phyloP scores from a whole-genome alignment of 139 green algal genomes.

The Volvox reticuliferus region DNA sequence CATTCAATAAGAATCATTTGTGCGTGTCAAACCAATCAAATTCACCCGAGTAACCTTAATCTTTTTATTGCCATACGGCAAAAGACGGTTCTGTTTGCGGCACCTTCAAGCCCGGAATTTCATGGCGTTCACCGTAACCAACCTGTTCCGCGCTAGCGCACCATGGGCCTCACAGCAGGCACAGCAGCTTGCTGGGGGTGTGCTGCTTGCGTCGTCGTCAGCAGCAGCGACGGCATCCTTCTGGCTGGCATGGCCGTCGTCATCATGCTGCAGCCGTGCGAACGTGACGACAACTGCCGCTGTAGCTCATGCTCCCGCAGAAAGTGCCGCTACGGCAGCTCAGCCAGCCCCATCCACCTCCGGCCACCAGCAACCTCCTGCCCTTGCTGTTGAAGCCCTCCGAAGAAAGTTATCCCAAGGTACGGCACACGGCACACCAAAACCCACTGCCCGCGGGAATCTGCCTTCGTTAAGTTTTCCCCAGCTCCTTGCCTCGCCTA shows the following conservation, averaged over 20 bases:
- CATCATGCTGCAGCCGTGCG: neutral
- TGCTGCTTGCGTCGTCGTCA: neutral
- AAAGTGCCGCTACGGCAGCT: conserved; percentile 7
- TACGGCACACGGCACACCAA: conserved; percentile 18
- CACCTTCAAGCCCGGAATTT: neutral
- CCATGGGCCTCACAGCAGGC: neutral
- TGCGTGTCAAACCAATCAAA: neutral
- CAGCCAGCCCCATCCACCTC: conserved; percentile 28
- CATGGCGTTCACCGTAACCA: neutral
- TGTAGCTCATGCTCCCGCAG: conserved; percentile 37
- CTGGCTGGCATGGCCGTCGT: neutral
- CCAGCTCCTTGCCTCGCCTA: too few relatives aligned
- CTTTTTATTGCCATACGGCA: neutral
- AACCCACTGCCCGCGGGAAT: too few relatives aligned
- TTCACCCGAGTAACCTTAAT: neutral
- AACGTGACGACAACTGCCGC: neutral
- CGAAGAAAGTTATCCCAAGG: conserved; percentile 58
- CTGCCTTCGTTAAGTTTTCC: too few relatives aligned
- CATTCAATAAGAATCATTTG: neutral
- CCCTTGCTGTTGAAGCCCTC: conserved; percentile 46
- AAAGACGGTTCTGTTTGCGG: neutral
- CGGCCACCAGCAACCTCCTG: neutral
- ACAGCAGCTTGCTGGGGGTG: conserved; percentile 18
- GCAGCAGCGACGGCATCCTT: neutral
- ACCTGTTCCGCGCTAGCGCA: neutral